phyloP scores from a whole-genome alignment of 106 monocot genomes.

The Dendrobium nobile region DNA sequence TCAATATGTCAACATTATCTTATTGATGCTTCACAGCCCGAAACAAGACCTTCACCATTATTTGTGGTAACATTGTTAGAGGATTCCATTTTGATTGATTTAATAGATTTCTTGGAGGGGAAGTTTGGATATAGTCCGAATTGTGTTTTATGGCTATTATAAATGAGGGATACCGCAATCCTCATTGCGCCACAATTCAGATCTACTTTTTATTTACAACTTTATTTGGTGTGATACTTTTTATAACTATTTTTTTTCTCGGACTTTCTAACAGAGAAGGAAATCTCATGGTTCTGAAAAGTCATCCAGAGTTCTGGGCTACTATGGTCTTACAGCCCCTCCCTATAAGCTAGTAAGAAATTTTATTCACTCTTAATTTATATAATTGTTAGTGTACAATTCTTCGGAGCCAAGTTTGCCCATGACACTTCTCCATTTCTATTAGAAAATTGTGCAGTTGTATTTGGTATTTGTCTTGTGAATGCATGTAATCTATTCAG shows the following conservation, averaged over 20 bases:
- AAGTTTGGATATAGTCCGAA: neutral
- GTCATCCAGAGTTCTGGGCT: slow-evolving; percentile 35
- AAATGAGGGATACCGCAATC: neutral
- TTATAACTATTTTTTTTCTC: slow-evolving; percentile 19
- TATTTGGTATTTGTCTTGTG: neutral
- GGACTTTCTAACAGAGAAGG: neutral
- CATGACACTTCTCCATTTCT: neutral
- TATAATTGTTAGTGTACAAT: neutral
- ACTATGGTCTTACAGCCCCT: slow-evolving; percentile 82
- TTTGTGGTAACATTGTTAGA: too few species aligned
- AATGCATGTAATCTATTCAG: neutral
- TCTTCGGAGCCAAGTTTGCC: neutral
- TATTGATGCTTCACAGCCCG: too few species aligned
- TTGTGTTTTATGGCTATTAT: neutral
- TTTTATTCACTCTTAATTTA: neutral
- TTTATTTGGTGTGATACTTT: neutral
- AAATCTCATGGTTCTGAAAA: neutral
- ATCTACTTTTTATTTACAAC: neutral
- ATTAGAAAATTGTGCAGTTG: neutral
- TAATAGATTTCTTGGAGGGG: neutral
- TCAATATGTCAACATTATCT: too few species aligned
- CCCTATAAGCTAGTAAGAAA: slow-evolving; percentile 86
- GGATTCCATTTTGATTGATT: too few species aligned
- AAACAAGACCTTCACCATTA: too few species aligned
- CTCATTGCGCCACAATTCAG: neutral